Evolutionary conservation across 176 grass and related monocot genomes (phyloP), one percentile per base, ranked within the genome.

Genomic region (Oryza glaberrima): DNA sequence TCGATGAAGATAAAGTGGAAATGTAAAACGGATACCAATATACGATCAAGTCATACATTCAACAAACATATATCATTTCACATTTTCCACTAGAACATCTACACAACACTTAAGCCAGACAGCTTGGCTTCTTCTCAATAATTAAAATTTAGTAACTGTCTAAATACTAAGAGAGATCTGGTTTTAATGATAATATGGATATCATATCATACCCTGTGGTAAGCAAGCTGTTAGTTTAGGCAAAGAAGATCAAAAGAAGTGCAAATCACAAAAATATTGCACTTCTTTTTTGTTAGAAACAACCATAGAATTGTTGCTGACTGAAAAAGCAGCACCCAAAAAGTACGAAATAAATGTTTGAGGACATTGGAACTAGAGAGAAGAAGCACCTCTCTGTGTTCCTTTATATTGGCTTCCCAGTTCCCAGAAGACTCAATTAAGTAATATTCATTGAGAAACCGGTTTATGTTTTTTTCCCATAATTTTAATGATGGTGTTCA

Each of bases 121-220:
- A 34, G 51, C 73, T 75, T 75, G 16, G 9, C 4, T 30, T 44
- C 44, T 49, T 51, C 73, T n/a, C 47, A 76, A n/a, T 76, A 51
- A 19, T 54, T 75, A 20, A 36, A 20, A 75, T 15, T 15, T 56
- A 0, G 16, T 36, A 76, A 36, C 9, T 35, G 20, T 11, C 15
- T 30, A 49, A 49, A 52, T 75, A 43, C 25, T 32, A 73, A 49
- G 7, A 73, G 13, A 28, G 26, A 13, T 49, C 6, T n/a, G 3
- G 11, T 17, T 73, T 49, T 23, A 48, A 73, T 11, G 12, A 30
- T 49, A 74, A 74, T 49, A 9, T 14, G 14, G 44, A 75, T 34
- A 52, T 26, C 72, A 75, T 26, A 75, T 75, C 46, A 28, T 11
- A 51, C 15, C 72, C 4, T 47, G 14, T 16, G 3, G 2, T 48